Evolutionary conservation across 2,329 filamentous ascomycete species (phyloP), one percentile per base, ranked within the genome.

Genomic region (Lanzia echinophila): DNA sequence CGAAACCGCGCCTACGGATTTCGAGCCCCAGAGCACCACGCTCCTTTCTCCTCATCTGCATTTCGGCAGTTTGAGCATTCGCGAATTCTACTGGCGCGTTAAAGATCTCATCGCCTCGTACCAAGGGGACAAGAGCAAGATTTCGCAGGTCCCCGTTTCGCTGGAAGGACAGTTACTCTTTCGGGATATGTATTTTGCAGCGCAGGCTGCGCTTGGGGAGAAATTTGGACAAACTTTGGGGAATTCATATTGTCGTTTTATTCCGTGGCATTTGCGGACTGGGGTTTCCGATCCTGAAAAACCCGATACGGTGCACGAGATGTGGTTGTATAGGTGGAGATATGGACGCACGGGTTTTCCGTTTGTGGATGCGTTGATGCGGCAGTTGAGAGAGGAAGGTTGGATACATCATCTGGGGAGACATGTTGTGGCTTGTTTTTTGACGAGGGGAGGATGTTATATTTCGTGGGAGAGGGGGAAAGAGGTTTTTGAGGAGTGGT

Each of bases 111-210:
- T 87, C 2, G 71, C 78, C 4, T 71, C 72, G 11, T 82, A 81
- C 62, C 46, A 50, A 2, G n/a, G 20, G 10, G 79, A 79, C 2
- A 72, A 74, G 24, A 70, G 79, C 2, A 72, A 74, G 24, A 70
- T 72, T 2, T 76, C 76, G 0, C 61, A 71, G 2, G 82, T 84
- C 0, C 87, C 87, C 0, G 81, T 81, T n/a, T 87, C 81, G 57
- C 68, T 91, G 15, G 83, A 78, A 0, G 87, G 87, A 2, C 87
- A 91, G 62, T 70, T 91, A 1, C 73, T 90, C 11, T 91, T 91
- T 67, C 77, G 87, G 15, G 87, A 91, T 65, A 91, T 91, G 87
- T 91, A 90, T 69, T 90, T 91, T 62, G 86, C 79, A 13, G 86
- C 87, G 0, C 86, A 91, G 65, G 85, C 86, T 1, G 76, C 79